Conservation (phyloP, 2,329 filamentous ascomycete genomes). For the Colletotrichum gloeosporioides region DNA sequence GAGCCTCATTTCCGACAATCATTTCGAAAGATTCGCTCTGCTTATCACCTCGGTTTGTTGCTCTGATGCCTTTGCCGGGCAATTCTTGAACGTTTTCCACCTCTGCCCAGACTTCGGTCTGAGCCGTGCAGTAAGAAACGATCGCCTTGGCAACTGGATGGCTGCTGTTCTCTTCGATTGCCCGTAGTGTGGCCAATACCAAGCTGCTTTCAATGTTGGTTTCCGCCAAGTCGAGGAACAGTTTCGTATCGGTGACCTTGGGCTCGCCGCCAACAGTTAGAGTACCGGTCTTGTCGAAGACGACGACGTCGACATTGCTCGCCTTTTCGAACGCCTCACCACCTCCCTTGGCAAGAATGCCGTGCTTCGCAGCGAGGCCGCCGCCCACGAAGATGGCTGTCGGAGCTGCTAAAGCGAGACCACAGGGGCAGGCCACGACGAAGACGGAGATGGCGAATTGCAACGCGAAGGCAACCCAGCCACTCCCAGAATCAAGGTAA, state of each 20-base stretch:
- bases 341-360: conserved; percentile 83
- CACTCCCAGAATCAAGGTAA: conserved; percentile 64
- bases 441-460: conserved; percentile 88
- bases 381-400: conserved; percentile 86
- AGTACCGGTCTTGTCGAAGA: conserved; percentile 91
- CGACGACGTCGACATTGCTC: conserved; percentile 76
- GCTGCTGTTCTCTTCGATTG: conserved; percentile 73
- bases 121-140: conserved; percentile 61
- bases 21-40: conserved; percentile 49
- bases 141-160: conserved; percentile 79
- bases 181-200: conserved; percentile 61
- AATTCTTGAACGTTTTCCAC: conserved; percentile 65
- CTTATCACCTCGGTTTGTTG: conserved; percentile 42
- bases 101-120: conserved; percentile 33
- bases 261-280: conserved; percentile 77
- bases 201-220: conserved; percentile 12
- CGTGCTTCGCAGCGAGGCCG: conserved; percentile 78
- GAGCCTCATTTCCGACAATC: conserved; percentile 74
- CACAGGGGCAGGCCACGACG: conserved; percentile 86
- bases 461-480: conserved; percentile 76
- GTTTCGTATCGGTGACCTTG: conserved; percentile 62
- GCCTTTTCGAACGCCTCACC: conserved; percentile 88
- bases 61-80: conserved; percentile 74
- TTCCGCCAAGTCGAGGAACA: conserved; percentile 41
- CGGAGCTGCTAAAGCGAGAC: conserved; percentile 82